Evolutionary conservation across 202 grass and related monocot species (phyloP).

Genomic region (Panicum hallii): DNA sequence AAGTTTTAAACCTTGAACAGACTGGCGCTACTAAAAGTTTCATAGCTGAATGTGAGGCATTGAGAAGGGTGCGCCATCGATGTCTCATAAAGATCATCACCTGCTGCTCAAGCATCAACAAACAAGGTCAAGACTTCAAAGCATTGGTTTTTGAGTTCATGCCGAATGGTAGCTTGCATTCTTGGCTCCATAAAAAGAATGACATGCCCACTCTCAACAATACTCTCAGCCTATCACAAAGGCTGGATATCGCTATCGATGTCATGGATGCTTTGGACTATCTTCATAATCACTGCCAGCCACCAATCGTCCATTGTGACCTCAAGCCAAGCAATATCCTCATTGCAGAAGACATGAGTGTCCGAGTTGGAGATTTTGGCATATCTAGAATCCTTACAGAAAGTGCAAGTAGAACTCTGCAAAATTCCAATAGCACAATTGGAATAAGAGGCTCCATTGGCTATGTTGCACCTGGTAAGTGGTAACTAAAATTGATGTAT

Average conservation of each 20-base stretch:
- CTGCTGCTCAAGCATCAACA: conserved; percentile 28
- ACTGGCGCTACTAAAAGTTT: conserved; percentile 41
- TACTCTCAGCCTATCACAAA: conserved; percentile 36
- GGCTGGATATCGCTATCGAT: conserved; percentile 41
- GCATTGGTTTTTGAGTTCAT: conserved; percentile 36
- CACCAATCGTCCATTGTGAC: conserved; percentile 42
- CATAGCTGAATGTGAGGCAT: conserved; percentile 37
- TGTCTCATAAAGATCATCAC: conserved; percentile 53
- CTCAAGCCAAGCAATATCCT: conserved; percentile 35
- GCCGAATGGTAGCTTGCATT: conserved; percentile 32
- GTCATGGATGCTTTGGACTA: conserved; percentile 48
- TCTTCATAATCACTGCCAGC: conserved; percentile 39
- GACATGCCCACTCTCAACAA: too few relatives aligned
- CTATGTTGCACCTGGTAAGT: conserved; percentile 45
- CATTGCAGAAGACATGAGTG: conserved; percentile 30
- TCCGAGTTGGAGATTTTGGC: conserved; percentile 47
- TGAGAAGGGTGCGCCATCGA: conserved; percentile 36
- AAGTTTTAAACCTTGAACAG: conserved; percentile 39
- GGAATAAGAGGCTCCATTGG: conserved; percentile 55
- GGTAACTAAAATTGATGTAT: not conserved
- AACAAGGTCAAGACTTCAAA: conserved; percentile 20
- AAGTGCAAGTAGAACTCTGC: not conserved
- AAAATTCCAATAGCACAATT: conserved; percentile 35
- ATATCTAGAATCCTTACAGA: conserved; percentile 44
- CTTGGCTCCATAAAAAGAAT: not conserved